Percentiles rank a stretch among this genome's conserved stretches.
phyloP scores from a whole-genome alignment of 164 flowering plant genomes.

The Magnolia kwangsiensis region DNA sequence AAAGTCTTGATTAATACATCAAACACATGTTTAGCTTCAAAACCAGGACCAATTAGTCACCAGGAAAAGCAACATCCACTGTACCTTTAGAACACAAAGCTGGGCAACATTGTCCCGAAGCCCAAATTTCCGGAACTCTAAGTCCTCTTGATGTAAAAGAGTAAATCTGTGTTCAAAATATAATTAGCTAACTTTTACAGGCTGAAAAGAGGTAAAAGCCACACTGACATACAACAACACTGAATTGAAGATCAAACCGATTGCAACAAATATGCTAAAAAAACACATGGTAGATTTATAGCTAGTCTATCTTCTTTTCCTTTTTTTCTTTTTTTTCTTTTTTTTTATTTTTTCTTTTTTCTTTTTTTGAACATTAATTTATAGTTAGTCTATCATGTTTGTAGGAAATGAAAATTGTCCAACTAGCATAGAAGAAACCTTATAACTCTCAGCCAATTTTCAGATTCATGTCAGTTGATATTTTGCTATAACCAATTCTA shows the following conservation, averaged over 20 bases:
- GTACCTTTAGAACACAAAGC: conserved; percentile 85
- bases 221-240: not conserved
- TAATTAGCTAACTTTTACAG: conserved; percentile 6
- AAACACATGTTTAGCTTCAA: not conserved
- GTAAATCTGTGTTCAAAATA: conserved; percentile 45
- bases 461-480: too few relatives aligned
- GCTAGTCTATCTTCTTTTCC: too few relatives aligned
- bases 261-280: not conserved
- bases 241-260: not conserved
- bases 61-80: not conserved
- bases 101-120: conserved; percentile 94
- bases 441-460: too few relatives aligned
- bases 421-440: too few relatives aligned
- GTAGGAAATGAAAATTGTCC: too few relatives aligned
- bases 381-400: too few relatives aligned
- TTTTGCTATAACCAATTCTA: too few relatives aligned
- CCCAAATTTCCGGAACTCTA: conserved; percentile 73
- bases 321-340: too few relatives aligned
- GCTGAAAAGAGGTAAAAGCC: conserved; percentile 5
- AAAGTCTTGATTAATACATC: too few relatives aligned
- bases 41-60: not conserved
- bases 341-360: too few relatives aligned
- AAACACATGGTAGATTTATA: too few relatives aligned
- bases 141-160: conserved; percentile 65
- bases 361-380: too few relatives aligned